Conservation (phyloP, 2,329 filamentous ascomycete species). For the Alternaria incomplexa region DNA sequence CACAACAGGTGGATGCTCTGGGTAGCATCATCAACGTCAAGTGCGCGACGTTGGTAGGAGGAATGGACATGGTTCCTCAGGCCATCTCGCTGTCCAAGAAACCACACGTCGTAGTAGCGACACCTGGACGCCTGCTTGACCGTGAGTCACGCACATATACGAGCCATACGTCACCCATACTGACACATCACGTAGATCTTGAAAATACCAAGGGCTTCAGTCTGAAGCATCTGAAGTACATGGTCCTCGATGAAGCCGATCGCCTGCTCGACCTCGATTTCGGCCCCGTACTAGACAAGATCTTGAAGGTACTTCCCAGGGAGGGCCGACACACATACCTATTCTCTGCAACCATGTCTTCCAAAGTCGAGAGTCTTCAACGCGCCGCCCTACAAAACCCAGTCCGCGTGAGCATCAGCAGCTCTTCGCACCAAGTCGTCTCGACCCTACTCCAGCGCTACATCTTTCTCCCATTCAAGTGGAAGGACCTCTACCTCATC, state of each 20-base stretch:
- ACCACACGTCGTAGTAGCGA: conserved; percentile 91
- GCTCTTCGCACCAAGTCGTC: conserved; percentile 88
- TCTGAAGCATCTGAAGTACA: conserved; percentile 78
- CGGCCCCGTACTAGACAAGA: conserved; percentile 88
- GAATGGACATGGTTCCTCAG: conserved; percentile 94
- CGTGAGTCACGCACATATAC: not conserved
- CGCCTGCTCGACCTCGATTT: conserved; percentile 93
- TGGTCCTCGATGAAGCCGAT: conserved; percentile 96
- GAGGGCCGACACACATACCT: conserved; percentile 69
- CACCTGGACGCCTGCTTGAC: conserved; percentile 58
- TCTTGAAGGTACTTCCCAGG: conserved; percentile 81
- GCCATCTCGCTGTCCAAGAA: conserved; percentile 92
- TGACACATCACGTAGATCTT: conserved; percentile 61
- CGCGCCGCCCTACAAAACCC: conserved; percentile 87
- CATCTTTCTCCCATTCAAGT: conserved; percentile 74
- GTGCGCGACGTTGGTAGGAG: conserved; percentile 85
- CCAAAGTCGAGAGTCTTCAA: conserved; percentile 90
- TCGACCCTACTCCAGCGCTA: conserved; percentile 86
- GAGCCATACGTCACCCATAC: not conserved
- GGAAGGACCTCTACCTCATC: conserved; percentile 90
- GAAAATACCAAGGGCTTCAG: conserved; percentile 95
- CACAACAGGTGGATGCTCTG: conserved; percentile 83
- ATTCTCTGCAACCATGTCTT: conserved; percentile 93
- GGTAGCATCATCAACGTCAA: conserved; percentile 87
- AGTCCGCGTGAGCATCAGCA: conserved; percentile 79